Conservation (phyloP, 257 asterid species). For the Nicotiana otophora region DNA sequence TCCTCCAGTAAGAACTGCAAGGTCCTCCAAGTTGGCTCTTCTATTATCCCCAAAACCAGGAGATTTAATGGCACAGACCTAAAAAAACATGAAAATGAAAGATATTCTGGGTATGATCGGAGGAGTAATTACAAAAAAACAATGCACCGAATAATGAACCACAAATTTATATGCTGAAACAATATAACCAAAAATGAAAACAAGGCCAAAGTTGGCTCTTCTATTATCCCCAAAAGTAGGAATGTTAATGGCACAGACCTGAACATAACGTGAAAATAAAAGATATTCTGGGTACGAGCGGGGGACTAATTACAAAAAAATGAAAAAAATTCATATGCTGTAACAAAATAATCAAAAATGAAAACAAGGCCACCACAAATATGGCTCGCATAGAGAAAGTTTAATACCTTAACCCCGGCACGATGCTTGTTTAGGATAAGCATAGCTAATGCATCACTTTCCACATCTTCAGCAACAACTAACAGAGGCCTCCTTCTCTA, state of each 20-base stretch:
- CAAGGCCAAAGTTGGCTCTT: slow-evolving; percentile 43
- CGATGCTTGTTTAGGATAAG: slow-evolving; percentile 77
- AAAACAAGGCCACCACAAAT: not conserved
- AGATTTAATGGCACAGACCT: slow-evolving; percentile 96
- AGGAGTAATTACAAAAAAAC: not conserved
- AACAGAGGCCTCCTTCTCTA: slow-evolving; percentile 71
- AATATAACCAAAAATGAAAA: not conserved
- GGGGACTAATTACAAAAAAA: not conserved
- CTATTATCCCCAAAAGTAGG: slow-evolving; percentile 82
- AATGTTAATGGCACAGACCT: slow-evolving; percentile 89
- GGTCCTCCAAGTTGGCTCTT: slow-evolving; percentile 81
- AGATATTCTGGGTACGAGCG: not conserved
- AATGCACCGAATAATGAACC: not conserved
- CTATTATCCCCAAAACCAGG: slow-evolving; percentile 94
- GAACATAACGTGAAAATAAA: slow-evolving; percentile 13
- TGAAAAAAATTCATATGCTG: not conserved
- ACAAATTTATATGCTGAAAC: not conserved
- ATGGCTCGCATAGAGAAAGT: not conserved
- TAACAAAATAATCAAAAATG: not conserved
- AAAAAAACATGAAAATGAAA: slow-evolving; percentile 13
- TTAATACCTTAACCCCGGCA: slow-evolving; percentile 68
- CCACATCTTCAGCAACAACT: slow-evolving; percentile 86
- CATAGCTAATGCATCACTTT: slow-evolving; percentile 69
- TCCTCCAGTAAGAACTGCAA: slow-evolving; percentile 88
- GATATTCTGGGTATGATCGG: not conserved